Conservation (phyloP, 2,329 filamentous ascomycete species). For the Mycosphaerelloides madeirae region DNA sequence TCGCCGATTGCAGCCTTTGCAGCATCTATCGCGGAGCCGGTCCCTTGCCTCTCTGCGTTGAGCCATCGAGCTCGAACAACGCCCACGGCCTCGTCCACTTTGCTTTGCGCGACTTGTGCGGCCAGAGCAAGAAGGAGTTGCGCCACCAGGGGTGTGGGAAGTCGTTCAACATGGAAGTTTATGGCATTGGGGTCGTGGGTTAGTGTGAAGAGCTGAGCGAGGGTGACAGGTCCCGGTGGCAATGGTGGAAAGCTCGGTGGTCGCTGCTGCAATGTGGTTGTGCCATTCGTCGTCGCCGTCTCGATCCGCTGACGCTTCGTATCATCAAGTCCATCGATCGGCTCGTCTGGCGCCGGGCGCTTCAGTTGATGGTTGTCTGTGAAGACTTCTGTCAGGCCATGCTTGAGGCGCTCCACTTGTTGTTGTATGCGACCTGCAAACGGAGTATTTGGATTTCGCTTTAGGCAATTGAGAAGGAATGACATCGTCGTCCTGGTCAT, state of each 20-base stretch:
- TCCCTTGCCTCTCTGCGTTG: constrained; percentile 31
- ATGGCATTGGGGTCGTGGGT: constrained; percentile 69
- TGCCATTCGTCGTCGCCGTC: constrained; percentile 41
- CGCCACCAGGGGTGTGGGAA: constrained; percentile 70
- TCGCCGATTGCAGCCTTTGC: constrained; percentile 29
- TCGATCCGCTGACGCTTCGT: constrained; percentile 76
- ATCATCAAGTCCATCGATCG: constrained; percentile 65
- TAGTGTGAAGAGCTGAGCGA: constrained; percentile 81
- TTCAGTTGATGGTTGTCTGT: constrained; percentile 69
- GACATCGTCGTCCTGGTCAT: constrained; percentile 91
- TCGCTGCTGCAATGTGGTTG: constrained; percentile 17
- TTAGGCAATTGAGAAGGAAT: constrained; percentile 75
- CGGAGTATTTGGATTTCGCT: constrained; percentile 76
- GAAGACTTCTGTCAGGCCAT: constrained; percentile 70
- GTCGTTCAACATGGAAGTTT: constrained; percentile 74
- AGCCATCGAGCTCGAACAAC: constrained; percentile 45
- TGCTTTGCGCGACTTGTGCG: constrained; percentile 62
- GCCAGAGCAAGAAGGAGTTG: constrained; percentile 79
- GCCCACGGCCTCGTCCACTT: constrained; percentile 69
- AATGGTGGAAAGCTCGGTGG: constrained; percentile 61
- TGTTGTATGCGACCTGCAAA: constrained; percentile 74
- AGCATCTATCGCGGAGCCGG: constrained; percentile 26
- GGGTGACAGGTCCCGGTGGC: constrained; percentile 68
- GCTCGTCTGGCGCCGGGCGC: constrained; percentile 65
- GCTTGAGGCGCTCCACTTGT: constrained; percentile 76